Conservation (phyloP, 2,329 filamentous ascomycete species). For the Penicillium nordicum region DNA sequence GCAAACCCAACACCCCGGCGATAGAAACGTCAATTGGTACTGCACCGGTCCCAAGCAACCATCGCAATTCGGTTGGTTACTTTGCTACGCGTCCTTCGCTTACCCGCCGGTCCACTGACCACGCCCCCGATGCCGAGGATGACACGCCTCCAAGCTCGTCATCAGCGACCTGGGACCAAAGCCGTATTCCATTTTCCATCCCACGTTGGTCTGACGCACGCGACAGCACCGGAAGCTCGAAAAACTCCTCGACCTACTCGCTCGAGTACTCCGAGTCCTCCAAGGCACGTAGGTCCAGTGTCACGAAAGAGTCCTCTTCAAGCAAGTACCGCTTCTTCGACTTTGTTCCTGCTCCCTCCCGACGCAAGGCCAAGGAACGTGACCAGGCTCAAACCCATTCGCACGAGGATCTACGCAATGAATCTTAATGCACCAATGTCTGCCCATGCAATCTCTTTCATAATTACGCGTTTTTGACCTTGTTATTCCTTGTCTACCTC, state of each 20-base stretch:
- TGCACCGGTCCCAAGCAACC: slow-evolving; percentile 31
- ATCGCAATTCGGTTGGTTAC: slow-evolving; percentile 43
- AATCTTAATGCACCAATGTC: slow-evolving; percentile 22
- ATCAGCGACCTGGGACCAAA: slow-evolving; percentile 43
- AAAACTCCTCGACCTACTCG: slow-evolving; percentile 48
- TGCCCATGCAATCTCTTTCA: slow-evolving; percentile 28
- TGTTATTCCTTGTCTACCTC: slow-evolving; percentile 10
- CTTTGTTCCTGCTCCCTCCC: slow-evolving; percentile 41
- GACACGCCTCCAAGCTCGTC: slow-evolving; percentile 46
- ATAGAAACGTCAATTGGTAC: slow-evolving; percentile 31
- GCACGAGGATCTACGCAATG: slow-evolving; percentile 34
- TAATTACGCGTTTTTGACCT: slow-evolving; percentile 16
- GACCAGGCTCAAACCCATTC: slow-evolving; percentile 35
- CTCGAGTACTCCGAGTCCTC: slow-evolving; percentile 39
- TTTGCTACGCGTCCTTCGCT: slow-evolving; percentile 39
- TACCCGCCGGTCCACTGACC: slow-evolving; percentile 40
- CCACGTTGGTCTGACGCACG: slow-evolving; percentile 41
- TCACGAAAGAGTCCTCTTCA: slow-evolving; percentile 37
- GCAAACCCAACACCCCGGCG: slow-evolving; percentile 39
- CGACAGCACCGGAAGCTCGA: slow-evolving; percentile 44
- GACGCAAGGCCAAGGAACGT: slow-evolving; percentile 42
- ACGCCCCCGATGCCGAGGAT: slow-evolving; percentile 38
- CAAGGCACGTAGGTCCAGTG: slow-evolving; percentile 38
- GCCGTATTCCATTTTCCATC: slow-evolving; percentile 40
- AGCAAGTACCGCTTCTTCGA: slow-evolving; percentile 46